Percentiles rank a stretch among this genome's conserved stretches.
Evolutionary conservation across 163 green algal genomes (phyloP).

Genomic region (Botryococcus braunii): DNA sequence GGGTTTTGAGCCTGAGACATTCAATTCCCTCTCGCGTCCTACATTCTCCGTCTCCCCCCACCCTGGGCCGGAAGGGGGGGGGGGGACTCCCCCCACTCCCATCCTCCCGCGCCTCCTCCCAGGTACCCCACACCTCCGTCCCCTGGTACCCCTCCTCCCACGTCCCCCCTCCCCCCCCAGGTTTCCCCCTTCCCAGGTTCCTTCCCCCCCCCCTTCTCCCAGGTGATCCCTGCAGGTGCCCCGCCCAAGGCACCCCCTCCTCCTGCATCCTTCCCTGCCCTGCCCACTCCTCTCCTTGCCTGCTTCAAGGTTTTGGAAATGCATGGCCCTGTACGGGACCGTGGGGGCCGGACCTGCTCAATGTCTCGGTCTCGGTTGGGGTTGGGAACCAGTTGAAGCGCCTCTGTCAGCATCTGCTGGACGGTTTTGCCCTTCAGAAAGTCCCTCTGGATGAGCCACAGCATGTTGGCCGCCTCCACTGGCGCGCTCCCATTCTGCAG

Average conservation of each 20-base stretch:
- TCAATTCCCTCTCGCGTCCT: too few species aligned
- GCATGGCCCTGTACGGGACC: not conserved
- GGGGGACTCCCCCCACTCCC: too few species aligned
- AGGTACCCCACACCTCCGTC: too few species aligned
- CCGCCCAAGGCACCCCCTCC: not conserved
- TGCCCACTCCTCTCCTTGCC: not conserved
- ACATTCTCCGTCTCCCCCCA: too few species aligned
- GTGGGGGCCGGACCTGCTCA: constrained; percentile 16
- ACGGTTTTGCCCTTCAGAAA: constrained; percentile 75
- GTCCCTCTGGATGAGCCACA: constrained; percentile 87
- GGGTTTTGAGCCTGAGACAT: too few species aligned
- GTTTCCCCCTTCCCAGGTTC: too few species aligned
- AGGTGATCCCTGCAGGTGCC: not conserved
- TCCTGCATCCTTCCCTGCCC: not conserved
- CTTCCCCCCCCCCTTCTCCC: too few species aligned
- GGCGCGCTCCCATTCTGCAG: constrained; percentile 6
- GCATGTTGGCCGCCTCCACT: constrained; percentile 62
- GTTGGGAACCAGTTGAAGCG: constrained; percentile 68
- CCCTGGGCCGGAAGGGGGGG: too few species aligned
- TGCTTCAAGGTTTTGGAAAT: not conserved
- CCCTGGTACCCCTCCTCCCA: too few species aligned
- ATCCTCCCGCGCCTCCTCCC: too few species aligned
- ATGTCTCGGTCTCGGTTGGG: constrained; percentile 54
- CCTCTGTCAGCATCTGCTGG: constrained; percentile 54
- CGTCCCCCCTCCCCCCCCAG: too few species aligned